Evolutionary conservation across 768 basidiomycete genomes (phyloP).

Genomic region (Russula ochroleuca): DNA sequence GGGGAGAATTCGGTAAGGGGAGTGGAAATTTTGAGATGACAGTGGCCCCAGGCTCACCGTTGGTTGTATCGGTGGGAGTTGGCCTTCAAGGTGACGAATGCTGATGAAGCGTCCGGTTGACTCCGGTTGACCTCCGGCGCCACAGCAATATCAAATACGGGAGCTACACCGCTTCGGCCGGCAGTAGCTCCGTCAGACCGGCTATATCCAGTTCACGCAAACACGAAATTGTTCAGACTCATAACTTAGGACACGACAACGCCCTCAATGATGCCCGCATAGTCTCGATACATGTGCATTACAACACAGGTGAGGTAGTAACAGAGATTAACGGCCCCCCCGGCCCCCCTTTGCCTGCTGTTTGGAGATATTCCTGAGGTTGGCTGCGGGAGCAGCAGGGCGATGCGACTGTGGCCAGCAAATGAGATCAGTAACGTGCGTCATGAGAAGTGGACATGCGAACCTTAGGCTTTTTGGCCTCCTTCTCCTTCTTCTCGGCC

Average conservation of each 20-base stretch:
- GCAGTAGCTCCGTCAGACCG: neutral
- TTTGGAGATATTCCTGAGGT: slow-evolving; percentile 80
- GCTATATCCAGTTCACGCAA: neutral
- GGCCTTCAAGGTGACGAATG: slow-evolving; percentile 11
- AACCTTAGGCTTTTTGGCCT: slow-evolving; percentile 84
- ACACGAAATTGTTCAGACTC: neutral
- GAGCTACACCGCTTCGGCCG: slow-evolving; percentile 15
- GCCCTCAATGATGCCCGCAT: slow-evolving; percentile 1
- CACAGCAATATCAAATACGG: slow-evolving; percentile 5
- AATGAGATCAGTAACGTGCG: neutral
- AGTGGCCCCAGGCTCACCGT: slow-evolving; percentile 22
- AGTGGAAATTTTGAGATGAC: neutral
- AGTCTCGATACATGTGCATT: slow-evolving; percentile 21
- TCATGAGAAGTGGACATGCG: slow-evolving; percentile 28
- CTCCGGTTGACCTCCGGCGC: slow-evolving; percentile 2
- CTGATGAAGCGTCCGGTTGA: neutral
- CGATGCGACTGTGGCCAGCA: slow-evolving; percentile 44
- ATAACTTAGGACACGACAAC: neutral
- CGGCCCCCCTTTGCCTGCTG: slow-evolving; percentile 94
- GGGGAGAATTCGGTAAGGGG: neutral
- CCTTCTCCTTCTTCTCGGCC: slow-evolving; percentile 95
- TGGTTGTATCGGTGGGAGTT: slow-evolving; percentile 8
- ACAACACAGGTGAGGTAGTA: slow-evolving; percentile 10
- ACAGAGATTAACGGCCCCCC: slow-evolving; percentile 55
- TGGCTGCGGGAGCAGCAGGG: slow-evolving; percentile 51